Base-by-base conservation (phyloP, 1,284 basidiomycete genomes). In the Apiotrichum sp. region DNA sequence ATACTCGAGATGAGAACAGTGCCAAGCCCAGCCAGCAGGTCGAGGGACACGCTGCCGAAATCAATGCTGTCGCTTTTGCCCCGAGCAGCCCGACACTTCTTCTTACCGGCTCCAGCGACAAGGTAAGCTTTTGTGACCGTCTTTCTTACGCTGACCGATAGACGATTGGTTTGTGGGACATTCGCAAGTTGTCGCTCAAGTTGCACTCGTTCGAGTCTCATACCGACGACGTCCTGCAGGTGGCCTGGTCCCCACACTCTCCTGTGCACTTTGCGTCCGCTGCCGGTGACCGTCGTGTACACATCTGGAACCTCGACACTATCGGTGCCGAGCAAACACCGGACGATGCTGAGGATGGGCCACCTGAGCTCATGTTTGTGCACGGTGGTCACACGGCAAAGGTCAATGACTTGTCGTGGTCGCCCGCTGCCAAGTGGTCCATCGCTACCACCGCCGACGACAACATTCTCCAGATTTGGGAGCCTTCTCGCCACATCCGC, bases 301-400 rank as follows among this genome's bases (percentile, higher is more conserved):
- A 96, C 66, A 80, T 98, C 50, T 99, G 96, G 96, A 93, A 99
- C 78, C 77, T 98, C 51, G 83, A 86, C 40, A 84, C 88, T 63
- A 97, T 98, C 62, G 95, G 95, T 1, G 84, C 88, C 50, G 96
- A 98, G 75, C 95, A 98, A 74, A 91, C 90, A 0, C 93, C 95
- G 2, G 95, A 98, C 65, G 95, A 98, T 70, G 89, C 92, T 51
- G 96, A 98, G 75, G 95, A 98, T 70, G 95, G 96, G 6, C 63
- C 96, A 3, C 93, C 95, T 3, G 93, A 97, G 74, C 78, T 96
- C 57, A 77, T 96, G 62, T 97, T 97, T 72, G 83, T 95, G 47
- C 92, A 96, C 66, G 92, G 93, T 65, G 90, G 88, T 35, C 78
- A 76, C 65, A 78, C 74, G 7, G 62, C 73, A 36, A 71, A 76